Evolutionary conservation across 2,329 filamentous ascomycete genomes (phyloP), one percentile per base, ranked within the genome.

Genomic region (Arthrinium phaeospermum): DNA sequence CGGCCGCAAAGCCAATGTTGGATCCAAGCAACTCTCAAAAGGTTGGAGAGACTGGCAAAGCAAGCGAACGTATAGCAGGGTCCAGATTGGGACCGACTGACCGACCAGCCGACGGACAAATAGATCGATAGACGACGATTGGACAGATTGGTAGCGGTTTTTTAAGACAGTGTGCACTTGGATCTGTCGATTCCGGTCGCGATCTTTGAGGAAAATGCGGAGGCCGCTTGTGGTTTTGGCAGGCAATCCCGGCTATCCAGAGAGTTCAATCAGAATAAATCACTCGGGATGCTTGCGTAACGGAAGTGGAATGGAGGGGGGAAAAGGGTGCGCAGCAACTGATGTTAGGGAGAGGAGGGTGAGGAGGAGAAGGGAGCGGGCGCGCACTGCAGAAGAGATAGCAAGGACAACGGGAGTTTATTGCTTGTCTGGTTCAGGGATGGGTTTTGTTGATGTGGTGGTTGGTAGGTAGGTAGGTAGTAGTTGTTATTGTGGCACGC

Each of bases 261-360:
- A 64, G 22, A n/a, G 30, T 64, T 64, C 57, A 41, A 37, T 64
- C 57, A 41, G 34, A n/a, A 37, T 34, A 41, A 64, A 41, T 64
- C 34, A 64, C 57, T 64, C 41, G 57, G 57, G 57, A 64, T 64
- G 57, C 57, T 64, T 64, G 57, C 57, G 57, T 64, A 64, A 64
- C 57, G 57, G 34, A 37, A 22, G 57, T 22, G 57, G 16, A 64
- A 41, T 41, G 57, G 57, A 64, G 57, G 57, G 57, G 57, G 57
- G 57, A 24, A 37, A 10, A 37, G 19, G 34, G 22, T 41, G 57
- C 57, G 57, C 53, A 61, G 53, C 53, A 37, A 19, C 30, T 22
- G 53, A 14, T 37, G 24, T 47, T 69, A 45, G 46, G 37, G 64
- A 68, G 34, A 19, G 6, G 53, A 61, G 67, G 6, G 44, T 30